These are phyloP conservation scores for Solanum dulcamara DNA, from an alignment of 257 asterid genomes.

Conservation along the genomic window DNA sequence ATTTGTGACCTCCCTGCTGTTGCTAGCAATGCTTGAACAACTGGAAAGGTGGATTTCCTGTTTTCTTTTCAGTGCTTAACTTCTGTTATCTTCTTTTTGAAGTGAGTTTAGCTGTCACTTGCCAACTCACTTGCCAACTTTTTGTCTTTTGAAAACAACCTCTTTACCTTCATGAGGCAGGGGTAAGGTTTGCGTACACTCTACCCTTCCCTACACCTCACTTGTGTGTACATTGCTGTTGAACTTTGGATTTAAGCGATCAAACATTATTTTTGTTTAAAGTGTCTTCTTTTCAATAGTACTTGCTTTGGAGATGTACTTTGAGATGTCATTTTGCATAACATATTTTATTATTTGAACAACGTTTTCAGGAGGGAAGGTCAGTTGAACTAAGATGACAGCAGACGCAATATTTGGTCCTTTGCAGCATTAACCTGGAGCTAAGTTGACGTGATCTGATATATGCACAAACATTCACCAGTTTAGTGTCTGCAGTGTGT, in stretches of 20 bases:
- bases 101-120: neutral
- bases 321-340: neutral
- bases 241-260: neutral
- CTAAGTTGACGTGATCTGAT: neutral
- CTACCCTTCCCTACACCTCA: neutral
- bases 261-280: neutral
- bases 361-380: neutral
- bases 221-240: neutral
- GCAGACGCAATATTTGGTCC: neutral
- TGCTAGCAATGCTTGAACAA: constrained; percentile 11
- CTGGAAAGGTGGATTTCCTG: neutral
- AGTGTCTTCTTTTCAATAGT: neutral
- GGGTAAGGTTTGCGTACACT: neutral
- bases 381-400: neutral
- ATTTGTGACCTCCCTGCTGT: constrained; percentile 15
- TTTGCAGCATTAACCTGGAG: neutral
- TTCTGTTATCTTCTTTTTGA: neutral
- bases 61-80: neutral
- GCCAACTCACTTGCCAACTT: neutral
- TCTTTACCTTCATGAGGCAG: neutral
- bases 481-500: neutral
- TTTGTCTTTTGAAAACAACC: neutral
- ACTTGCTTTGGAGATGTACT: neutral
- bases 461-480: neutral
- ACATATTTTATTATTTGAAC: neutral